Evolutionary conservation across 2,329 filamentous ascomycete genomes (phyloP).

Genomic region (Myriosclerotinia curreyana): DNA sequence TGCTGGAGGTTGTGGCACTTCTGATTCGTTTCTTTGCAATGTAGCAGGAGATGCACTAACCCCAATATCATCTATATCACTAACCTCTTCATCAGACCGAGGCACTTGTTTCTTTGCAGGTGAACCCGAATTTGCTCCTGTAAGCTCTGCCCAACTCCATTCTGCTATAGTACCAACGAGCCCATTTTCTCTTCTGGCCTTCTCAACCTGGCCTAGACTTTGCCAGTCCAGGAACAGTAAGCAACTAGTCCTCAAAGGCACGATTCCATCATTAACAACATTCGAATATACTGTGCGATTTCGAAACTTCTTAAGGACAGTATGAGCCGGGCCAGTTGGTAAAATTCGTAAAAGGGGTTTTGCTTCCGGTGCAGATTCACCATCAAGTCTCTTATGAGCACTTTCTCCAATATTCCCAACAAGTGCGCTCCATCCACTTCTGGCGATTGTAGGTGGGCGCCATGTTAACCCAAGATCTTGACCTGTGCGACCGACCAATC

Average conservation of each 20-base stretch:
- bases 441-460: conserved; percentile 80
- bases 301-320: conserved; percentile 80
- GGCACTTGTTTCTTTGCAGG: conserved; percentile 27
- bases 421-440: conserved; percentile 84
- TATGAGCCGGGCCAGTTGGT: conserved; percentile 86
- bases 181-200: conserved; percentile 86
- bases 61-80: conserved; percentile 35
- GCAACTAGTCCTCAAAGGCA: conserved; percentile 90
- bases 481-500: conserved; percentile 90
- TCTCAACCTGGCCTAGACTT: conserved; percentile 87
- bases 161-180: conserved; percentile 89
- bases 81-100: conserved; percentile 29
- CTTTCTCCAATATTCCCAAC: conserved; percentile 76
- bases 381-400: conserved; percentile 57
- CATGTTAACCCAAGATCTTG: conserved; percentile 94
- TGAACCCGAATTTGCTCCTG: conserved; percentile 55
- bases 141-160: conserved; percentile 93
- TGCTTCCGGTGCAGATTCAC: conserved; percentile 67
- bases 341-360: conserved; percentile 87
- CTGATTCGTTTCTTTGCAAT: conserved; percentile 42
- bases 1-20: conserved; percentile 68
- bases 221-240: conserved; percentile 97
- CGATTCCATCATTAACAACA: conserved; percentile 96
- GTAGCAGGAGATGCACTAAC: conserved; percentile 43
- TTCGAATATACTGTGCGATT: conserved; percentile 95